These are phyloP conservation scores for Ophiostoma angusticollis DNA, from an alignment of 2,329 filamentous ascomycete species.

Conservation along the genomic window DNA sequence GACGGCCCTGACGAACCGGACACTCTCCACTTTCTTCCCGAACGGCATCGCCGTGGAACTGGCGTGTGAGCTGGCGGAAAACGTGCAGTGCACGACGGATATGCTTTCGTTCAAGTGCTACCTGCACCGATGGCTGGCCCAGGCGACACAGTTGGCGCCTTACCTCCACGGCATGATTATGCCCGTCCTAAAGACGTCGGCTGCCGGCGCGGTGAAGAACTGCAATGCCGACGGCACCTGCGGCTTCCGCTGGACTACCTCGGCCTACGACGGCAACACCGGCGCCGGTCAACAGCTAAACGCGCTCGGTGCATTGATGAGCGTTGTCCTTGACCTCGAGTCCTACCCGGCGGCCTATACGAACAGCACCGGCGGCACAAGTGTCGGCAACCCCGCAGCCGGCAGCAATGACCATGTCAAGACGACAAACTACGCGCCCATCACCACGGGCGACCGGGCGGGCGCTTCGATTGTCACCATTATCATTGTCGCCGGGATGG, in stretches of 20 bases:
- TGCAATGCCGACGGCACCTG: constrained; percentile 49
- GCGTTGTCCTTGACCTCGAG: constrained; percentile 25
- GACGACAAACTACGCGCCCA: constrained; percentile 6
- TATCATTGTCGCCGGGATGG: constrained; percentile 19
- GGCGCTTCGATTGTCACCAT: constrained; percentile 30
- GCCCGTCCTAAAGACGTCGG: constrained; percentile 43
- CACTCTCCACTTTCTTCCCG: constrained; percentile 40
- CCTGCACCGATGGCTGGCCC: constrained; percentile 51
- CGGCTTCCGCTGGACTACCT: constrained; percentile 49
- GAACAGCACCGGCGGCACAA: constrained; percentile 31
- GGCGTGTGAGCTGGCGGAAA: constrained; percentile 43
- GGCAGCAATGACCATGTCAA: constrained; percentile 11
- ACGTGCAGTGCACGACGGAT: constrained; percentile 50
- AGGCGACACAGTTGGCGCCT: constrained; percentile 49
- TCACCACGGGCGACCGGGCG: constrained; percentile 24
- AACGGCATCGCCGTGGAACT: constrained; percentile 51
- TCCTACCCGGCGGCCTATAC: constrained; percentile 20
- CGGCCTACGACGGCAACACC: constrained; percentile 27
- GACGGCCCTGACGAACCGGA: constrained; percentile 40
- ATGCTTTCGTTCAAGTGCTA: constrained; percentile 64
- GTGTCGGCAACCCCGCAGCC: constrained; percentile 21
- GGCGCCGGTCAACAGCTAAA: constrained; percentile 42
- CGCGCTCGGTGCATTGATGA: constrained; percentile 35
- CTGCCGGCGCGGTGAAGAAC: constrained; percentile 45
- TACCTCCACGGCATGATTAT: constrained; percentile 41